Base-by-base conservation (phyloP, 495 filamentous ascomycete species). In the Hyaloscypha hepaticicola region DNA sequence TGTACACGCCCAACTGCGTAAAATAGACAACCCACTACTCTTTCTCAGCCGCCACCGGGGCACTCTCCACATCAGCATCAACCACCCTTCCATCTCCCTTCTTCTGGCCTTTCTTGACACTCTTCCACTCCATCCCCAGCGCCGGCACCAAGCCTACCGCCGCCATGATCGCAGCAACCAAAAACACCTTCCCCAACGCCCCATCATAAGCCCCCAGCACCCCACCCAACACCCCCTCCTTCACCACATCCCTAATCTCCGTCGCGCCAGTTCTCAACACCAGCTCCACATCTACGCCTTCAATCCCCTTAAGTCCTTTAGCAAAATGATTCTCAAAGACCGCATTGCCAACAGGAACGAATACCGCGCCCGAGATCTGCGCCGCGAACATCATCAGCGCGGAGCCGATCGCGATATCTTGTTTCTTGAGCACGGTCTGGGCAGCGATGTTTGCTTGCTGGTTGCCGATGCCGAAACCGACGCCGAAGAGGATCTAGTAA, bases 261-360 rank as follows among this genome's bases (percentile, higher is more conserved):
- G 53, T 56, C 25, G 53, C 53, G 3, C 53, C 53, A n/a, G 16
- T 31, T 3, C 31, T n/a, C 25, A 56, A 31, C 25, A 56, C 14
- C 19, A 28, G 8, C 29, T 6, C n/a, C 7, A 2, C 25, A 24
- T 52, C 19, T 3, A 52, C n/a, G 5, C 26, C 25, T 16, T 3
- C 2, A 31, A 56, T 31, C 3, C 26, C 53, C 19, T 56, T 21
- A 9, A 65, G 12, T n/a, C n/a, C n/a, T n/a, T n/a, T n/a, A n/a
- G n/a, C n/a, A n/a, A n/a, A n/a, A n/a, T n/a, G n/a, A n/a, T n/a
- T n/a, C n/a, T n/a, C n/a, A 73, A 96, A 93, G 48, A 96, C 79
- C 56, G 88, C 93, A 71, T 96, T 88, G 1, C 77, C 88, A 29
- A 93, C 88, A 0, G 84, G 85, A 57, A 95, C 82, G 70, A 93